These are phyloP conservation scores for Diplodia scrobiculata DNA, from an alignment of 2,329 filamentous ascomycete genomes.

Conservation along the genomic window DNA sequence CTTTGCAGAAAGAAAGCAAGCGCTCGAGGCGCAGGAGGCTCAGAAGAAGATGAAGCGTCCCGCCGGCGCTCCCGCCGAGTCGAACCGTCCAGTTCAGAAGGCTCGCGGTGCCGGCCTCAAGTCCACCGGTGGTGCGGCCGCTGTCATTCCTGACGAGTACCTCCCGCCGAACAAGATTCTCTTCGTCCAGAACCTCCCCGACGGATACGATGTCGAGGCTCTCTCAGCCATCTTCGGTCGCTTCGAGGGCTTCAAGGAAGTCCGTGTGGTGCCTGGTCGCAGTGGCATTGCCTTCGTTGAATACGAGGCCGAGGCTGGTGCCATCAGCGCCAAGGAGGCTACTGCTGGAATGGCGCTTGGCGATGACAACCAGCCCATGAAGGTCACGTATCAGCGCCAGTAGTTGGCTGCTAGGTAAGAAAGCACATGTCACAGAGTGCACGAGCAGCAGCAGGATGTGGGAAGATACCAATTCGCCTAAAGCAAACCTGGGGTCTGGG, in stretches of 20 bases:
- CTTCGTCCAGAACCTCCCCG: conserved; percentile 88
- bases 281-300: conserved; percentile 94
- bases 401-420: conserved; percentile 45
- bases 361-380: conserved; percentile 74
- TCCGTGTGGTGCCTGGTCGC: conserved; percentile 81
- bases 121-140: conserved; percentile 65
- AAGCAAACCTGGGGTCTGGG: no score
- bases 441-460: neutral
- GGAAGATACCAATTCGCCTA: neutral
- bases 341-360: conserved; percentile 82
- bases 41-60: conserved; percentile 74
- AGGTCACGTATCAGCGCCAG: conserved; percentile 95
- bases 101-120: conserved; percentile 72
- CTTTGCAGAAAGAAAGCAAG: conserved; percentile 72
- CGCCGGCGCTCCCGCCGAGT: conserved; percentile 51
- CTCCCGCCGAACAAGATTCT: conserved; percentile 96
- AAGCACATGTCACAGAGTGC: neutral
- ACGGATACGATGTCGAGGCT: conserved; percentile 78
- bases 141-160: conserved; percentile 94
- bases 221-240: conserved; percentile 79
- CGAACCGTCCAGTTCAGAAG: conserved; percentile 67
- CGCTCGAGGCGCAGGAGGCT: conserved; percentile 74
- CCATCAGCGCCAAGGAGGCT: conserved; percentile 91
- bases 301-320: conserved; percentile 86
- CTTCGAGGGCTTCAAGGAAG: conserved; percentile 93